phyloP scores from a whole-genome alignment of 768 basidiomycete species.

The Atractiella rhizophila region DNA sequence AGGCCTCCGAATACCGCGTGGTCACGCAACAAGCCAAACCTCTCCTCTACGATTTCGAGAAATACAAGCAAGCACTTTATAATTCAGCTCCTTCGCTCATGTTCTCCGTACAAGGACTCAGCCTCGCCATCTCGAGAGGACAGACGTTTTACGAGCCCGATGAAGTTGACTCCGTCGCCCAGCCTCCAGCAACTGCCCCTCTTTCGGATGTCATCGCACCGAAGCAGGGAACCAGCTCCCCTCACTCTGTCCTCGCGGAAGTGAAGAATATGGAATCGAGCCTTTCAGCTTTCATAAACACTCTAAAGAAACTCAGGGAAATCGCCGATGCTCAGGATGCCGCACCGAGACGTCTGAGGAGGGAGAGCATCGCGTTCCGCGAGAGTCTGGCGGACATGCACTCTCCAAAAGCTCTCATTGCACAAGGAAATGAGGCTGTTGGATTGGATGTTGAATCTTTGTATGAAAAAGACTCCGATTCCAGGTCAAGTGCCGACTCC shows the following conservation, averaged over 20 bases:
- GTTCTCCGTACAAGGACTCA: slow-evolving; percentile 30
- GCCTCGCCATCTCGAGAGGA: too few relatives aligned
- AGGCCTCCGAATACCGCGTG: slow-evolving; percentile 23
- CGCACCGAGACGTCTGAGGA: not conserved
- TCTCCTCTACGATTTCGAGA: slow-evolving; percentile 45
- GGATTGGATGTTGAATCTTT: not conserved
- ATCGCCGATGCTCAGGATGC: not conserved
- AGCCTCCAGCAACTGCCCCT: slow-evolving; percentile 17
- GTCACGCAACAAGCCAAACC: slow-evolving; percentile 47
- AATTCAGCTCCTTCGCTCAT: slow-evolving; percentile 43
- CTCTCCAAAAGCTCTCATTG: not conserved
- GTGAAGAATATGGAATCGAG: not conserved
- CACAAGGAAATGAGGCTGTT: too few relatives aligned
- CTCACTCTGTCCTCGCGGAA: not conserved
- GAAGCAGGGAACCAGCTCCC: not conserved
- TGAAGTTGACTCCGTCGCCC: too few relatives aligned
- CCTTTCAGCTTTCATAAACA: not conserved
- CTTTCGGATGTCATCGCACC: slow-evolving; percentile 7
- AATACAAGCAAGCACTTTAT: slow-evolving; percentile 42
- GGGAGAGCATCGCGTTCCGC: not conserved
- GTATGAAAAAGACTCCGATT: too few relatives aligned
- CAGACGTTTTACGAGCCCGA: too few relatives aligned
- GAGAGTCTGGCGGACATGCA: not conserved
- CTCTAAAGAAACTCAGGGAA: not conserved
- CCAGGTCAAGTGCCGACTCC: too few relatives aligned